Percentiles rank a stretch among this genome's conserved stretches.
Conservation (phyloP, 495 filamentous ascomycete genomes). For the Bryoglossum gracile region DNA sequence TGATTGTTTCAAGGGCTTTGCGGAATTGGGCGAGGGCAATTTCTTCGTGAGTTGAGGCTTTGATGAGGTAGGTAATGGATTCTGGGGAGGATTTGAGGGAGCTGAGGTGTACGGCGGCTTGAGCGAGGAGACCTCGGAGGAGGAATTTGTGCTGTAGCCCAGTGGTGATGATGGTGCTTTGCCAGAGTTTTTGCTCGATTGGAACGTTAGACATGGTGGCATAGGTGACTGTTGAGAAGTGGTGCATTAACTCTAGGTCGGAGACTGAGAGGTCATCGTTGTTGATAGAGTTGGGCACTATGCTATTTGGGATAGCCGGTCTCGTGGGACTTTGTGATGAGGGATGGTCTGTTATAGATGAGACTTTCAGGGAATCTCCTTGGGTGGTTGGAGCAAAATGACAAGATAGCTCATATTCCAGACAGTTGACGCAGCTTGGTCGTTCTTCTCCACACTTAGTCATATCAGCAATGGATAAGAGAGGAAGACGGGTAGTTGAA, state of each 20-base stretch:
- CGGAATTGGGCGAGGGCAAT: constrained; percentile 35
- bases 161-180: not conserved
- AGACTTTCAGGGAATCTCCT: not conserved
- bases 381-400: not conserved
- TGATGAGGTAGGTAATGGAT: constrained; percentile 15
- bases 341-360: not conserved
- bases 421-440: constrained; percentile 3
- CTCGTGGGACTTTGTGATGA: not conserved
- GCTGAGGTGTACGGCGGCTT: constrained; percentile 9
- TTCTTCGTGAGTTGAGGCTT: constrained; percentile 38
- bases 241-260: constrained; percentile 8
- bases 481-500: too few relatives aligned
- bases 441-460: constrained; percentile 8
- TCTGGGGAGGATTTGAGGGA: not conserved
- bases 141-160: constrained; percentile 12
- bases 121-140: constrained; percentile 6
- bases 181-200: constrained; percentile 8
- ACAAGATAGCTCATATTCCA: not conserved
- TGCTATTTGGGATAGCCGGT: not conserved
- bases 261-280: constrained; percentile 1
- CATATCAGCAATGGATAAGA: not conserved
- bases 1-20: constrained; percentile 24
- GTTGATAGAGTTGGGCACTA: not conserved
- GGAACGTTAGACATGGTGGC: not conserved
- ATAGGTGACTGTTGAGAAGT: constrained; percentile 10